Conservation (phyloP, 331 rosid genomes). For the Malus hybrid region DNA sequence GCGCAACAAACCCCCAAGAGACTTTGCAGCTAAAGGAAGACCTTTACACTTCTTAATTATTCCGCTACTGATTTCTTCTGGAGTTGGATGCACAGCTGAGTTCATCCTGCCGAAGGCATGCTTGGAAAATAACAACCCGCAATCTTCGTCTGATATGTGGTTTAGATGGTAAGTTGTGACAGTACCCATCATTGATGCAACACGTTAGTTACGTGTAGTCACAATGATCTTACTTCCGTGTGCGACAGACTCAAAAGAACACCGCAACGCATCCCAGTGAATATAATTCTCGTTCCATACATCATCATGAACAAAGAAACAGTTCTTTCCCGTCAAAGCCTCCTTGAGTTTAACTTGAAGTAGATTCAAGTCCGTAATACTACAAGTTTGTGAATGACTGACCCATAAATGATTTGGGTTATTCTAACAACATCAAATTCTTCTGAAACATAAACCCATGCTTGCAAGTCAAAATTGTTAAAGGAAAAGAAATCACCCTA, state of each 20-base stretch:
- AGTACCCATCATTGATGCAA: conserved; percentile 1
- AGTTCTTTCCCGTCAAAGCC: neutral
- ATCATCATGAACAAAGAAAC: conserved; percentile 30
- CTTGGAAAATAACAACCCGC: neutral
- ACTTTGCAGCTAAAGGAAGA: conserved; percentile 7
- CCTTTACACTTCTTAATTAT: conserved; percentile 10
- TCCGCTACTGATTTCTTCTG: neutral
- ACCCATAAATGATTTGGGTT: neutral
- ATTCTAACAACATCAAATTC: too few relatives aligned
- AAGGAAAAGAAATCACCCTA: too few relatives aligned
- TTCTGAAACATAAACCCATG: too few relatives aligned
- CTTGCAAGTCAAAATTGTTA: too few relatives aligned
- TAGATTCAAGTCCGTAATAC: neutral
- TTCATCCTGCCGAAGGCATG: neutral
- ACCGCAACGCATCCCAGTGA: conserved; percentile 6
- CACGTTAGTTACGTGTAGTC: conserved; percentile 8
- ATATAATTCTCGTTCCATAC: conserved; percentile 15
- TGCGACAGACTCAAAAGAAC: neutral
- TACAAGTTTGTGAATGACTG: neutral
- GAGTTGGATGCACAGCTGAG: neutral
- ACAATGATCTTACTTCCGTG: conserved; percentile 28
- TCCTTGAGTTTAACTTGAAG: conserved; percentile 11
- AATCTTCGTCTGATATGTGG: conserved; percentile 8
- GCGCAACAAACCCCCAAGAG: neutral
- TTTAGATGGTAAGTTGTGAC: neutral